Conservation (phyloP, 768 basidiomycete species). For the Lentinula sp. region DNA sequence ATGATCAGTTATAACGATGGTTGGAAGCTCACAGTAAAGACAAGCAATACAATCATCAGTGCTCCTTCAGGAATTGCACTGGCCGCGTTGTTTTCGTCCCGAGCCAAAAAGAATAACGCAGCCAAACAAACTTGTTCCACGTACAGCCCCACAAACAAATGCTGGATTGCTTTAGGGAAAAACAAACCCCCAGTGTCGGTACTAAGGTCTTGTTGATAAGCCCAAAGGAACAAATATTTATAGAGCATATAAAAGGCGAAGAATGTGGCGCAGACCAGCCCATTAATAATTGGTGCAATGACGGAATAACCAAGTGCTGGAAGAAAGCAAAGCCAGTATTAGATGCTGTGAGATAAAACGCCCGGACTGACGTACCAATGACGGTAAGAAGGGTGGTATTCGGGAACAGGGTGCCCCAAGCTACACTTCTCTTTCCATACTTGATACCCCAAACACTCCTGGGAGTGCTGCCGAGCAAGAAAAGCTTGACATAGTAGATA, state of each 20-base stretch:
- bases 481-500: conserved; percentile 87
- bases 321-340: neutral
- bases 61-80: conserved; percentile 70
- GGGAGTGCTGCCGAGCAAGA: conserved; percentile 84
- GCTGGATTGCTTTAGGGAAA: conserved; percentile 92
- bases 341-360: too few species aligned
- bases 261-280: conserved; percentile 78
- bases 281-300: conserved; percentile 92
- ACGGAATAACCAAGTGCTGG: conserved; percentile 74
- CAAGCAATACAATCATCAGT: conserved; percentile 81
- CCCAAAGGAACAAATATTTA: conserved; percentile 82
- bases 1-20: neutral
- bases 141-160: conserved; percentile 92
- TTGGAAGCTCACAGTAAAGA: conserved; percentile 61
- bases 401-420: conserved; percentile 77
- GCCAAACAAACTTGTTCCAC: conserved; percentile 81
- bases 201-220: conserved; percentile 44
- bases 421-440: conserved; percentile 59
- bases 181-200: conserved; percentile 89
- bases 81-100: conserved; percentile 42
- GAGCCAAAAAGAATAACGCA: conserved; percentile 87
- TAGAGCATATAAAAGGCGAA: conserved; percentile 78
- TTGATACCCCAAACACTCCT: conserved; percentile 81
- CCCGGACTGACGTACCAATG: conserved; percentile 51
- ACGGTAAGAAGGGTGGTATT: conserved; percentile 72